A percentile compares a stretch with the other conserved stretches of the same genome.
phyloP scores from a whole-genome alignment of 1,284 basidiomycete species.

The Neotropicomus parvogracilis region DNA sequence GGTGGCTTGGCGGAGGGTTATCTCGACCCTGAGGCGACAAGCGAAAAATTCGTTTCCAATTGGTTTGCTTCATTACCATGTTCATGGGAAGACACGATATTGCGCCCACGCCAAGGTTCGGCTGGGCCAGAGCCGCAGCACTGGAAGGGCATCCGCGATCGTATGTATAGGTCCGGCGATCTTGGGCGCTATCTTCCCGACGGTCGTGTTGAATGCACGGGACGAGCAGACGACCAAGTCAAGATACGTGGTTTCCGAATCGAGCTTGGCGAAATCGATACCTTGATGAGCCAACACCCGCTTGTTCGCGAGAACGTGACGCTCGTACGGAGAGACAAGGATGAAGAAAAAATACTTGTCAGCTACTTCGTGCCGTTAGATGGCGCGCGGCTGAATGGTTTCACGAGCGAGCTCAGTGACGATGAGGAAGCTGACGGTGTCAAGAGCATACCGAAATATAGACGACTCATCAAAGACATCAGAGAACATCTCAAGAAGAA shows the following conservation, averaged over 20 bases:
- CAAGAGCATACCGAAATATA: constrained; percentile 78
- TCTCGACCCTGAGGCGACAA: constrained; percentile 78
- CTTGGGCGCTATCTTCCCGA: constrained; percentile 92
- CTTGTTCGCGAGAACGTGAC: constrained; percentile 97
- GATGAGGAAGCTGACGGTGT: constrained; percentile 59
- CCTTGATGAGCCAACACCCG: constrained; percentile 90
- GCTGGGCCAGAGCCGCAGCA: constrained; percentile 69
- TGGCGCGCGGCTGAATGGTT: constrained; percentile 66
- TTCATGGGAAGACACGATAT: constrained; percentile 67
- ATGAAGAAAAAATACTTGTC: constrained; percentile 98
- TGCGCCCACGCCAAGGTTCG: constrained; percentile 51
- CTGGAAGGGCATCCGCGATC: constrained; percentile 97
- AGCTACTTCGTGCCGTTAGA: constrained; percentile 96
- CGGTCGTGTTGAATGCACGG: constrained; percentile 95
- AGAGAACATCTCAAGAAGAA: constrained; percentile 97
- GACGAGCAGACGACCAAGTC: constrained; percentile 97
- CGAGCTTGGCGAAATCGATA: constrained; percentile 98
- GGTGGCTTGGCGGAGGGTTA: constrained; percentile 97
- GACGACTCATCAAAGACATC: constrained; percentile 88
- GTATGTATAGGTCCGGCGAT: constrained; percentile 98
- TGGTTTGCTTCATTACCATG: constrained; percentile 73
- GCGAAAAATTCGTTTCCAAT: constrained; percentile 89
- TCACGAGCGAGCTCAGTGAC: constrained; percentile 69
- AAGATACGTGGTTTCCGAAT: constrained; percentile 99
- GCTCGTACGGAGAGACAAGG: constrained; percentile 94